These are phyloP conservation scores for Hymenoscyphus fructigenus DNA, from an alignment of 2,329 filamentous ascomycete genomes.

Conservation along the genomic window DNA sequence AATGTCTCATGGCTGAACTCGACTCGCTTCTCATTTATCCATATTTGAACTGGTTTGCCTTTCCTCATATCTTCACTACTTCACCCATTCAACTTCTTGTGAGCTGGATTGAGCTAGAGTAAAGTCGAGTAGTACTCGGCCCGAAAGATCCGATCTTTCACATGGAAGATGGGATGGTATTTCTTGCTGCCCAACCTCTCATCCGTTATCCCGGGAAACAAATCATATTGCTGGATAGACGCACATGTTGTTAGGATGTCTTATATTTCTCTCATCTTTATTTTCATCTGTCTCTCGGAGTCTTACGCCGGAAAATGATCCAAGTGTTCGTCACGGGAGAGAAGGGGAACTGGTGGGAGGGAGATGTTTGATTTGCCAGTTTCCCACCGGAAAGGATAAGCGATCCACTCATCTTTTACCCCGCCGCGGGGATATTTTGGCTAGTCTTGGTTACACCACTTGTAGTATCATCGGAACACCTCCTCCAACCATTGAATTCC, in stretches of 20 bases:
- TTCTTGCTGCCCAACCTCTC: slow-evolving; percentile 6
- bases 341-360: not conserved
- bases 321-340: no score
- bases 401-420: not conserved
- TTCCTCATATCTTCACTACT: not conserved
- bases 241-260: slow-evolving; percentile 3
- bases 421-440: slow-evolving; percentile 1
- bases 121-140: slow-evolving; percentile 10
- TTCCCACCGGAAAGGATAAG: not conserved
- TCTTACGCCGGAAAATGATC: no score
- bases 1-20: slow-evolving; percentile 12
- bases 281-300: not conserved
- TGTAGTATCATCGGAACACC: not conserved
- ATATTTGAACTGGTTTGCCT: not conserved
- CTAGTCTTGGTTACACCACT: slow-evolving; percentile 2
- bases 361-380: not conserved
- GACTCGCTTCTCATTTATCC: slow-evolving; percentile 6
- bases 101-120: no score
- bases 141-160: slow-evolving; percentile 13
- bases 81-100: not conserved
- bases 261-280: no score
- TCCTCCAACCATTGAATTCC: not conserved
- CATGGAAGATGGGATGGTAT: not conserved
- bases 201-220: slow-evolving; percentile 1
- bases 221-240: slow-evolving; percentile 1